Percentiles rank a stretch among this genome's conserved stretches.
phyloP scores from a whole-genome alignment of 768 basidiomycete genomes.

The Amanita exitialis region DNA sequence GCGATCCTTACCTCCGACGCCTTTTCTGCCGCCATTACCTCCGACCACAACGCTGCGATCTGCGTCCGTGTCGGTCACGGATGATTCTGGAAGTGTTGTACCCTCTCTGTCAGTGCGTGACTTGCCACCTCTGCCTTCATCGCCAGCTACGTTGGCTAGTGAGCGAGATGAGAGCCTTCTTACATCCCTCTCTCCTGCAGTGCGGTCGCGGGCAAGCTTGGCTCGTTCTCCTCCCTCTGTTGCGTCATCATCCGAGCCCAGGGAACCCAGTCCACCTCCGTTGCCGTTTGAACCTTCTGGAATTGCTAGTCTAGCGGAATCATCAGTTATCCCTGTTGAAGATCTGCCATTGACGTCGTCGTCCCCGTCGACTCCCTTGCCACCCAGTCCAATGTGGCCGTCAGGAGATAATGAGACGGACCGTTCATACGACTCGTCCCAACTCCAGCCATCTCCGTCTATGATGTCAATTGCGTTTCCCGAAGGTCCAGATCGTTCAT shows the following conservation, averaged over 20 bases:
- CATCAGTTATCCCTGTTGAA: constrained; percentile 8
- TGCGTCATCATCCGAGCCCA: not conserved
- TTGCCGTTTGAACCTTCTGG: not conserved
- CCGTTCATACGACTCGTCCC: constrained; percentile 65
- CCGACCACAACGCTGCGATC: constrained; percentile 10
- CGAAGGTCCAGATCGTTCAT: constrained; percentile 54
- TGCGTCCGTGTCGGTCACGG: constrained; percentile 10
- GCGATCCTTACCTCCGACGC: constrained; percentile 16
- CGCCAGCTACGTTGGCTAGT: constrained; percentile 13
- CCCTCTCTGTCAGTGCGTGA: constrained; percentile 24
- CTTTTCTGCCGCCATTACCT: constrained; percentile 13
- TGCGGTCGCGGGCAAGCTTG: not conserved
- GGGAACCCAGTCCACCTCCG: not conserved
- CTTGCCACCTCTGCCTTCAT: constrained; percentile 9
- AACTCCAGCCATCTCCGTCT: constrained; percentile 65
- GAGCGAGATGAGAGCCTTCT: constrained; percentile 5
- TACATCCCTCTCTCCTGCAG: not conserved
- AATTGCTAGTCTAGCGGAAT: constrained; percentile 13
- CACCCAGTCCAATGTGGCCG: constrained; percentile 38
- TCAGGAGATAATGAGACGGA: constrained; percentile 43
- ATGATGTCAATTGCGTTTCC: constrained; percentile 40
- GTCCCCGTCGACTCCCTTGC: constrained; percentile 4
- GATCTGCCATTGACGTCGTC: not conserved
- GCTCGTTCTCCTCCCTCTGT: not conserved
- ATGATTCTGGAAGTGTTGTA: constrained; percentile 17